These are phyloP conservation scores for Cyclostephanos invisitatus DNA, from an alignment of 108 stramenopile genomes.

Conservation along the genomic window DNA sequence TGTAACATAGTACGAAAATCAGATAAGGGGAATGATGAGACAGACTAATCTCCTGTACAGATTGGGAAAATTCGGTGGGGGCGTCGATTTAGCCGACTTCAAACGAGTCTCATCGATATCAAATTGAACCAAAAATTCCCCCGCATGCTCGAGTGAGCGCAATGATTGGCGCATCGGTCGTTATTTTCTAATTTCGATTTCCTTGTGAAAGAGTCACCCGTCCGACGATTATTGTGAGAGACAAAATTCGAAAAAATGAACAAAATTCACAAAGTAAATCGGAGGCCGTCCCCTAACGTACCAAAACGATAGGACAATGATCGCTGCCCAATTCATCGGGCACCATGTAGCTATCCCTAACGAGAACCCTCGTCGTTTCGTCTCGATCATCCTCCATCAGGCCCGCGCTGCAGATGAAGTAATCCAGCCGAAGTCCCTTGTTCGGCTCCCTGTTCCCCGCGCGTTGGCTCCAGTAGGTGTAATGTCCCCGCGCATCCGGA, in stretches of 20 bases:
- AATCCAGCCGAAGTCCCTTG: constrained; percentile 91
- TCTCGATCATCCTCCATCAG: constrained; percentile 58
- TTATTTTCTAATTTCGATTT: constrained; percentile 38
- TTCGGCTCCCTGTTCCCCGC: constrained; percentile 90
- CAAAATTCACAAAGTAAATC: not conserved
- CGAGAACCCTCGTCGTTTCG: constrained; percentile 50
- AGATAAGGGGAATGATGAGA: no score
- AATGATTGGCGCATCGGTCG: no score
- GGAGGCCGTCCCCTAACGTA: constrained; percentile 13
- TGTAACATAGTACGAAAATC: no score
- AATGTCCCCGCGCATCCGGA: constrained; percentile 81
- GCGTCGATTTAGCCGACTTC: no score
- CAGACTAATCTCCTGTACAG: no score
- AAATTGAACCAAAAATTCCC: no score
- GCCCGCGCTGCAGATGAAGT: constrained; percentile 78
- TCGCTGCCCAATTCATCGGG: constrained; percentile 78
- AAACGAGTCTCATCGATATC: no score
- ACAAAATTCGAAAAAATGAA: not conserved
- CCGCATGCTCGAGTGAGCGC: no score
- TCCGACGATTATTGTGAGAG: not conserved
- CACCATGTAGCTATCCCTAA: constrained; percentile 83
- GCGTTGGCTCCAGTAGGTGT: constrained; percentile 88
- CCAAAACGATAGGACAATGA: constrained; percentile 85
- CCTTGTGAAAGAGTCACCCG: constrained; percentile 12
- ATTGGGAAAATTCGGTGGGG: no score